Conservation (phyloP, 169 alveolate species). For the Perkinsus olseni region DNA sequence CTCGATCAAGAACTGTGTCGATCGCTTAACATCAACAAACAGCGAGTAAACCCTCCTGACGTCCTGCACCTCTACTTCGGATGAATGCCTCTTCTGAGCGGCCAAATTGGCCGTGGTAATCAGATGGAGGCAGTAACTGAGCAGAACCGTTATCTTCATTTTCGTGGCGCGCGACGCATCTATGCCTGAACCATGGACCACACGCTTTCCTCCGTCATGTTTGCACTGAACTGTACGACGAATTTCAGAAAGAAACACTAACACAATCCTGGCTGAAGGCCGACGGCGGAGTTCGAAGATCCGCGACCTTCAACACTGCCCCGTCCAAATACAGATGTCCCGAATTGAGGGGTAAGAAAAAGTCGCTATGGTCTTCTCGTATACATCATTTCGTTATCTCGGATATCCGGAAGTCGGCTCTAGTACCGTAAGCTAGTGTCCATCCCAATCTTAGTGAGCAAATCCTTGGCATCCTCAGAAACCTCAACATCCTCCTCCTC, state of each 20-base stretch:
- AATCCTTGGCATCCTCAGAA: constrained; percentile 86
- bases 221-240: too few relatives aligned
- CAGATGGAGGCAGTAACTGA: constrained; percentile 34
- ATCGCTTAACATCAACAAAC: constrained; percentile 91
- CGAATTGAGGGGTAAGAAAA: too few relatives aligned
- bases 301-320: too few relatives aligned
- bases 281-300: too few relatives aligned
- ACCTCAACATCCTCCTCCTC: constrained; percentile 96
- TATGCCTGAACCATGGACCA: too few relatives aligned
- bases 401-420: too few relatives aligned
- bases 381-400: too few relatives aligned
- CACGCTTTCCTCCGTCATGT: too few relatives aligned
- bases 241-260: too few relatives aligned
- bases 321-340: too few relatives aligned
- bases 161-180: constrained; percentile 31
- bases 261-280: too few relatives aligned
- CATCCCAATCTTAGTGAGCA: constrained; percentile 87
- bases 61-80: constrained; percentile 87
- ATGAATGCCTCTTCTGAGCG: constrained; percentile 56
- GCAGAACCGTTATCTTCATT: background rate
- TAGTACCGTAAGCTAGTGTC: constrained; percentile 89
- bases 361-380: too few relatives aligned
- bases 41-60: constrained; percentile 86
- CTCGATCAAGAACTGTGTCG: constrained; percentile 82
- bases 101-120: constrained; percentile 40